phyloP scores from a whole-genome alignment of 345 rosid species.

The Eucalyptus sp. region DNA sequence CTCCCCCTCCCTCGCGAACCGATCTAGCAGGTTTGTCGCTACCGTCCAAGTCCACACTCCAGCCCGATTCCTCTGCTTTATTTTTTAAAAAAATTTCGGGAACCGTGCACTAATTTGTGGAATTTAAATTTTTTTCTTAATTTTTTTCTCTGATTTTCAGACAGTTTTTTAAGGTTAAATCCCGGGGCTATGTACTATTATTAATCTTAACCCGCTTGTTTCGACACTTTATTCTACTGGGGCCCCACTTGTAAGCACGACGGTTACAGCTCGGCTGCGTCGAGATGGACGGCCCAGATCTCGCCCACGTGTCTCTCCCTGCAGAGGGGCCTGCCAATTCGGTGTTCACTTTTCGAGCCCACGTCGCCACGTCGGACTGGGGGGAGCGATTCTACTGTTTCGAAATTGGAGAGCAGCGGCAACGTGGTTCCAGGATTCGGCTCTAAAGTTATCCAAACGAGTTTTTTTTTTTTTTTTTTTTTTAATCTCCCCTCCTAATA shows the following conservation, averaged over 20 bases:
- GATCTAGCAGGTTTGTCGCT: slow-evolving; percentile 45
- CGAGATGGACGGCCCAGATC: slow-evolving; percentile 12
- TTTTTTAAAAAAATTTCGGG: background rate
- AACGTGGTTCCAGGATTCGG: background rate
- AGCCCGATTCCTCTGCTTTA: slow-evolving; percentile 28
- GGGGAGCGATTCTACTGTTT: background rate
- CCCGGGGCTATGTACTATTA: background rate
- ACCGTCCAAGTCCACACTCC: background rate
- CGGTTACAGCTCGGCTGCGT: slow-evolving; percentile 18
- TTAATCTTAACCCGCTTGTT: background rate
- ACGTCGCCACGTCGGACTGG: background rate
- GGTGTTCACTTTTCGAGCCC: background rate
- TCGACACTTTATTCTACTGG: background rate
- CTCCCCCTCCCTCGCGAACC: slow-evolving; percentile 10
- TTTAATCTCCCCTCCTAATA: background rate
- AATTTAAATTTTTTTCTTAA: background rate
- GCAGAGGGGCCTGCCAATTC: slow-evolving; percentile 3
- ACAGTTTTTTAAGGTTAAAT: background rate
- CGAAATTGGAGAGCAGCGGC: background rate
- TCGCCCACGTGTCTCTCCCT: slow-evolving; percentile 4
- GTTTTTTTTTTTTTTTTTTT: too few relatives aligned
- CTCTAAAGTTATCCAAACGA: background rate
- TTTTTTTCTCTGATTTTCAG: background rate
- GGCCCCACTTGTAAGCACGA: slow-evolving; percentile 19
- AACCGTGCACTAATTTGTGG: background rate